These are phyloP conservation scores for Lyophyllum shimeji DNA, from an alignment of 768 basidiomycete species.

Conservation along the genomic window DNA sequence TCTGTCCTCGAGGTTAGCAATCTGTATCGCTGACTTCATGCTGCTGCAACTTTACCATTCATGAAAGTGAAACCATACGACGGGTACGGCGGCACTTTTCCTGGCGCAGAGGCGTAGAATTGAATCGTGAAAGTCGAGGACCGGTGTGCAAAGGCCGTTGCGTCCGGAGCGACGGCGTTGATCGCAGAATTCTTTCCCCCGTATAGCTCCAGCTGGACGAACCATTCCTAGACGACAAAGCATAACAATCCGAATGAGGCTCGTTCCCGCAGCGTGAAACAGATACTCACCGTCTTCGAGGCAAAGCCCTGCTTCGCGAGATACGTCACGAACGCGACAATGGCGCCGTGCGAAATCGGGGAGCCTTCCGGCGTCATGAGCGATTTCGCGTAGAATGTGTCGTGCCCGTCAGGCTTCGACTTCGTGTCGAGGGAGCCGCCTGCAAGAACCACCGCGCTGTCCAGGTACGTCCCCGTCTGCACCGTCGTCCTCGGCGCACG, in stretches of 20 bases:
- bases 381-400: conserved; percentile 36
- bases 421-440: conserved; percentile 24
- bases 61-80: conserved; percentile 42
- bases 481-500: not conserved
- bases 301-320: conserved; percentile 32
- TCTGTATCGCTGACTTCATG: not conserved
- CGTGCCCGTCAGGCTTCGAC: conserved; percentile 17
- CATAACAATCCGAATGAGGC: not conserved
- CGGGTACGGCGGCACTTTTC: conserved; percentile 41
- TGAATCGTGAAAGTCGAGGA: conserved; percentile 47
- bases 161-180: conserved; percentile 36
- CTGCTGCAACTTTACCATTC: conserved; percentile 23
- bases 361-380: conserved; percentile 30
- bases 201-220: conserved; percentile 40
- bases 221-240: conserved; percentile 29
- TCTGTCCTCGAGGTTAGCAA: conserved; percentile 12
- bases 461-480: conserved; percentile 19
- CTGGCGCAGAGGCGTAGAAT: conserved; percentile 44
- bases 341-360: conserved; percentile 29
- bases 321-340: conserved; percentile 33
- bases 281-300: conserved; percentile 24
- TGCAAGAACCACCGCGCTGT: conserved; percentile 13
- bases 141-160: conserved; percentile 47
- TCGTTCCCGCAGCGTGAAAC: not conserved
- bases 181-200: conserved; percentile 47